Evolutionary conservation across 2,329 filamentous ascomycete genomes (phyloP), one percentile per base, ranked within the genome.

Genomic region (Akanthomyces uredinophilus): DNA sequence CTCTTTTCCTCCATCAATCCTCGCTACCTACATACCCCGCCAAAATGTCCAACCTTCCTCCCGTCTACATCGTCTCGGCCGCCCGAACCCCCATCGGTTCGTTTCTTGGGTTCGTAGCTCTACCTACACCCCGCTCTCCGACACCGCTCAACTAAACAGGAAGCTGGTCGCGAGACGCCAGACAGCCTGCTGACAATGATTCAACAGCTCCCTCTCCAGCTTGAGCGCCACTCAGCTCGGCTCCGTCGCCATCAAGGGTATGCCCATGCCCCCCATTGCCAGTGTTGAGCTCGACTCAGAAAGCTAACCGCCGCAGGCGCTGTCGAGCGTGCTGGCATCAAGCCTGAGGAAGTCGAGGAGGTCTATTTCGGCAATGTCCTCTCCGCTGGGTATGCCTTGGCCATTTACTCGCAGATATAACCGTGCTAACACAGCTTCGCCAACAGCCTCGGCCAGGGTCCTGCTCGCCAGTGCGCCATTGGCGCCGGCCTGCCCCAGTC

Each of bases 341-440:
- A 96, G 80, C 84, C 92, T 61, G 87, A 92, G 71, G 87, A 96
- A 74, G 91, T 99, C 63, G 87, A 99, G 74, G 95, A 99, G 77
- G 92, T 99, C 73, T 96, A 95, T 83, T 96, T 97, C 74, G 95
- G 95, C 77, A 99, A 99, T 82, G 95, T 99, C 68, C 85, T 99
- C 71, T 96, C 93, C 64, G 95, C 94, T 75, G 93, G 94, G 93
- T 96, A 84, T 70, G 83, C 44, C 60, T 41, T 13, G 22, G 59
- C 20, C 56, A 39, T 27, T n/a, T 13, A 29, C 3, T 22, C 24
- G 14, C 39, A 20, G n/a, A 29, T 18, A 16, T 16, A 16, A 1
- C 6, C 20, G 37, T 50, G 7, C 55, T 57, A 55, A 63, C 37
- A 20, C 13, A 37, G 3, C 64, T 61, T 54, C 44, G 47, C 41